These are phyloP conservation scores for Papiliotrema laurentii DNA, from an alignment of 1,284 basidiomycete species.

Conservation along the genomic window DNA sequence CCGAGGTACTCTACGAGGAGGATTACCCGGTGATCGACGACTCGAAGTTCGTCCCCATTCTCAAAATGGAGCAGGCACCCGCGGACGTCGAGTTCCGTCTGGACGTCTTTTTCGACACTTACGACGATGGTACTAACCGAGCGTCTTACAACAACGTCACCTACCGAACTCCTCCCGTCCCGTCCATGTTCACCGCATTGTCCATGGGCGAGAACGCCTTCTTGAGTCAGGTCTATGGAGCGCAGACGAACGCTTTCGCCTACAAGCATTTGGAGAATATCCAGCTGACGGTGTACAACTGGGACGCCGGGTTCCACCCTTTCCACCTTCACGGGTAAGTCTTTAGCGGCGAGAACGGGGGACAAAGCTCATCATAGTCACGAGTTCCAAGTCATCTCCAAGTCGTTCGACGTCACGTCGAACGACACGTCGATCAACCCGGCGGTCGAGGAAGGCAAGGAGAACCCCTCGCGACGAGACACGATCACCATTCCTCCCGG, in stretches of 20 bases:
- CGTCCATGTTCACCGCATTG: slow-evolving; percentile 68
- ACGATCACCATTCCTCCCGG: slow-evolving; percentile 49
- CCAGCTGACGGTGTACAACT: slow-evolving; percentile 78
- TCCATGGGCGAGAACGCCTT: slow-evolving; percentile 71
- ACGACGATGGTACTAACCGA: slow-evolving; percentile 49
- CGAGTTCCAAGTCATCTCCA: slow-evolving; percentile 70
- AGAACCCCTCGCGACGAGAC: slow-evolving; percentile 82
- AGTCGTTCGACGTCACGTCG: slow-evolving; percentile 68
- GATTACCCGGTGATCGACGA: slow-evolving; percentile 47
- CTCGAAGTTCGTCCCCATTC: slow-evolving; percentile 45
- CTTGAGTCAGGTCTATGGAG: slow-evolving; percentile 68
- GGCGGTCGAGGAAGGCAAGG: slow-evolving; percentile 65
- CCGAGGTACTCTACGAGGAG: slow-evolving; percentile 12
- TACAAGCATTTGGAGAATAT: slow-evolving; percentile 70
- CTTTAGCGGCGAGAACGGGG: not conserved
- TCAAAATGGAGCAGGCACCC: slow-evolving; percentile 33
- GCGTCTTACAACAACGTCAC: slow-evolving; percentile 44
- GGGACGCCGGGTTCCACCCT: slow-evolving; percentile 53
- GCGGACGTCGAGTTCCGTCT: slow-evolving; percentile 45
- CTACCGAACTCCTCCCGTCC: slow-evolving; percentile 55
- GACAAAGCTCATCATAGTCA: slow-evolving; percentile 54
- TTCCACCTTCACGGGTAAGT: slow-evolving; percentile 50
- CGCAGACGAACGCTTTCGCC: slow-evolving; percentile 61
- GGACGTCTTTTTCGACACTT: slow-evolving; percentile 51
- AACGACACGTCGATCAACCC: slow-evolving; percentile 75